phyloP scores from a whole-genome alignment of 176 grass and related monocot species.

The Bromus sterilis region DNA sequence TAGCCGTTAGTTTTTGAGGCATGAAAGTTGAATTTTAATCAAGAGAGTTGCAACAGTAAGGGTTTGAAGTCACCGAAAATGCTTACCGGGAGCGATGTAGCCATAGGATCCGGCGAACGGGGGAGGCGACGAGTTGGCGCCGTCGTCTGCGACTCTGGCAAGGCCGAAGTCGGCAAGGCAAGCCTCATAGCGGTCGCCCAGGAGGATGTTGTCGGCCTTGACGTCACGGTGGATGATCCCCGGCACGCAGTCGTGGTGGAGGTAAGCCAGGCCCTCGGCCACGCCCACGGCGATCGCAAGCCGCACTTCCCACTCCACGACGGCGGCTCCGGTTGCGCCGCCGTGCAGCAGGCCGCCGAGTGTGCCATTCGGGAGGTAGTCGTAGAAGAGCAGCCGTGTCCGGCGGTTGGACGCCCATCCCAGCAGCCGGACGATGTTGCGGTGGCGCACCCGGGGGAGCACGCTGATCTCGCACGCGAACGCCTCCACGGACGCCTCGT shows the following conservation, averaged over 20 bases:
- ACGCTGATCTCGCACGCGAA: conserved; percentile 74
- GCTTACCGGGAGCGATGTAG: conserved; percentile 87
- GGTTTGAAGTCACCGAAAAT: not conserved
- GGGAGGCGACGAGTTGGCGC: conserved; percentile 40
- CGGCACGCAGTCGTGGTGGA: conserved; percentile 87
- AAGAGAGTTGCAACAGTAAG: no score
- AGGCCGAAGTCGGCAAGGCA: conserved; percentile 87
- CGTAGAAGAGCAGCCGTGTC: conserved; percentile 76
- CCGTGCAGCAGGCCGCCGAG: conserved; percentile 57
- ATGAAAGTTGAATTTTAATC: not conserved
- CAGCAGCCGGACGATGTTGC: conserved; percentile 73
- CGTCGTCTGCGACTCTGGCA: conserved; percentile 46
- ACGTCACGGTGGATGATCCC: conserved; percentile 83
- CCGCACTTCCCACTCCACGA: conserved; percentile 83
- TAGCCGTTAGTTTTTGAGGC: no score
- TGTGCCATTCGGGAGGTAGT: conserved; percentile 85
- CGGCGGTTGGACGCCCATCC: conserved; percentile 81
- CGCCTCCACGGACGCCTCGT: conserved; percentile 47
- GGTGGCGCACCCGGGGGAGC: conserved; percentile 71
- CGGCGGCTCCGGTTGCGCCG: not conserved
- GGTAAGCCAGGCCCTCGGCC: conserved; percentile 73
- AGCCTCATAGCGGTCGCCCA: conserved; percentile 77
- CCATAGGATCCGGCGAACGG: conserved; percentile 88
- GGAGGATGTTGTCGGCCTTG: conserved; percentile 86
- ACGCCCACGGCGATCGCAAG: conserved; percentile 69